Conservation (phyloP, 2,329 filamentous ascomycete species). For the Westerdykella aurantiaca region DNA sequence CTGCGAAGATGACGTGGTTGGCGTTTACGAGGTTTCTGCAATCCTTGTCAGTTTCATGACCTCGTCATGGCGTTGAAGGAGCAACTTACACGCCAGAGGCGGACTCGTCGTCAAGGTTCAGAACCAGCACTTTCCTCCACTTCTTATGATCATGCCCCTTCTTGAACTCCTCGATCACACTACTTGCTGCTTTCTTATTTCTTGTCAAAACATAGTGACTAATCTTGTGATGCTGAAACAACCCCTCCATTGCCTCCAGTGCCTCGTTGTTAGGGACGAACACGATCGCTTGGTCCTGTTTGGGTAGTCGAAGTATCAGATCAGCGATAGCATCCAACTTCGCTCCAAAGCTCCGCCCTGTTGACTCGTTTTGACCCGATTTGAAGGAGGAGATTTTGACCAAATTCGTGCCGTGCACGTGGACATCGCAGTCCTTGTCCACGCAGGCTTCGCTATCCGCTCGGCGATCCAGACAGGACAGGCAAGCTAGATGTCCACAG, state of each 20-base stretch:
- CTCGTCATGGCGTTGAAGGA: neutral
- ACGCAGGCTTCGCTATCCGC: constrained; percentile 21
- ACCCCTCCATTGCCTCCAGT: constrained; percentile 11
- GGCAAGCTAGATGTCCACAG: constrained; percentile 26
- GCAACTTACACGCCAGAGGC: constrained; percentile 54
- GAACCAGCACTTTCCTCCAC: constrained; percentile 48
- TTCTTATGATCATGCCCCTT: constrained; percentile 15
- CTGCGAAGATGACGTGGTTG: constrained; percentile 60
- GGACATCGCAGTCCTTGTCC: constrained; percentile 13
- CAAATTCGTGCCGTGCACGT: constrained; percentile 12
- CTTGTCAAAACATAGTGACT: constrained; percentile 12
- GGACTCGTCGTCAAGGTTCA: constrained; percentile 53
- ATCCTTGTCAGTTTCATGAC: constrained; percentile 6
- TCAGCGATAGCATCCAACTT: constrained; percentile 21
- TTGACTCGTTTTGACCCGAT: constrained; percentile 8
- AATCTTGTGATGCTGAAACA: constrained; percentile 15
- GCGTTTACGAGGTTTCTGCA: constrained; percentile 56
- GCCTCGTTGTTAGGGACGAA: constrained; percentile 6
- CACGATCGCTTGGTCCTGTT: constrained; percentile 26
- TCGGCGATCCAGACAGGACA: constrained; percentile 15
- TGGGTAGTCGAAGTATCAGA: constrained; percentile 39
- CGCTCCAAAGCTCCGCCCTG: constrained; percentile 20
- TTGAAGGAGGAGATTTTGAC: constrained; percentile 19
- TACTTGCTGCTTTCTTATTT: constrained; percentile 5
- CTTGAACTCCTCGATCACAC: constrained; percentile 27